Percentiles rank a stretch among this genome's conserved stretches.
These are phyloP conservation scores for Blastomyces percursus DNA, from an alignment of 2,329 filamentous ascomycete genomes.

Conservation along the genomic window DNA sequence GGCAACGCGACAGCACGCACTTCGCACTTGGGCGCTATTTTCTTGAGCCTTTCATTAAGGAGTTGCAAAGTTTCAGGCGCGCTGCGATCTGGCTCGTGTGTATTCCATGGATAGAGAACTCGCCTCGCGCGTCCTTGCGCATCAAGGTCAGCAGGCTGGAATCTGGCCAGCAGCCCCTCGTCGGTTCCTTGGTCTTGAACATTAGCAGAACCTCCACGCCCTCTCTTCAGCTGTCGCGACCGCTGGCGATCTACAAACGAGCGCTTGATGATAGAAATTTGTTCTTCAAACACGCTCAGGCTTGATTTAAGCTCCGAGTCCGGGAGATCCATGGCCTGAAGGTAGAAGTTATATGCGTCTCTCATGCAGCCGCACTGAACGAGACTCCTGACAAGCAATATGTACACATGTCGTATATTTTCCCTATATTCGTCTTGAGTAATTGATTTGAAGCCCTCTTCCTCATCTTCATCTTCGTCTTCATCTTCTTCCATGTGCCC, in stretches of 20 bases:
- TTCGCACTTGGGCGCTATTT: constrained; percentile 69
- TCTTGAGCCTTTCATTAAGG: constrained; percentile 58
- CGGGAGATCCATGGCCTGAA: constrained; percentile 22
- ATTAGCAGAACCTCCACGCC: not conserved
- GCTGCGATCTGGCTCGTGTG: constrained; percentile 48
- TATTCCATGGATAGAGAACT: constrained; percentile 54
- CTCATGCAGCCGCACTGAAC: constrained; percentile 30
- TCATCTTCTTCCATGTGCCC: constrained; percentile 23
- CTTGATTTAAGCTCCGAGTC: constrained; percentile 7
- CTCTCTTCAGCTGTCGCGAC: not conserved
- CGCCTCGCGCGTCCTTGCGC: constrained; percentile 36
- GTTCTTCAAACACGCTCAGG: constrained; percentile 16
- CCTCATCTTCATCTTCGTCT: constrained; percentile 36
- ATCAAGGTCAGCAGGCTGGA: constrained; percentile 24
- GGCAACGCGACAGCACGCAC: constrained; percentile 68
- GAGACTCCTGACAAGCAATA: constrained; percentile 28
- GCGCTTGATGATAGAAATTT: constrained; percentile 22
- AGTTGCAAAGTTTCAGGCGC: constrained; percentile 47
- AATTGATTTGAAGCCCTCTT: constrained; percentile 18
- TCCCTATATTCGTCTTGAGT: constrained; percentile 11
- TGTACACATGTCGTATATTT: constrained; percentile 27
- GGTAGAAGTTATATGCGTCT: constrained; percentile 32
- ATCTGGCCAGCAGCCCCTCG: constrained; percentile 16
- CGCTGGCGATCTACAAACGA: constrained; percentile 13
- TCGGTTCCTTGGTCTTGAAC: constrained; percentile 8